Percentiles rank a stretch among this genome's conserved stretches.
Conservation (phyloP, 306 rosid genomes). For the Lathyrus sativus region DNA sequence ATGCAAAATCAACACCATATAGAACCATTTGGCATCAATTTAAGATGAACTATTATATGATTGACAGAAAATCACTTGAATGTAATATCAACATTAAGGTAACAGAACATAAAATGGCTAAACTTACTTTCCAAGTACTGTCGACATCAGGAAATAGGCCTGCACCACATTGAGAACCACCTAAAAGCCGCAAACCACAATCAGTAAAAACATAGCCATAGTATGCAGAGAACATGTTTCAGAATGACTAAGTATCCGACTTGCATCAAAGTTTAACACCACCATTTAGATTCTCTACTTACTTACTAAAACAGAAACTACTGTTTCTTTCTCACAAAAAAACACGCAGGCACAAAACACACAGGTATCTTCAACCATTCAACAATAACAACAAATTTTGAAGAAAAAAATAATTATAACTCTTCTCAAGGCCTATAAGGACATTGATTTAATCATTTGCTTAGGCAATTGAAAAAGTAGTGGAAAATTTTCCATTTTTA, state of each 20-base stretch:
- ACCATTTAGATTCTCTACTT: neutral
- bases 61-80: slow-evolving; percentile 9
- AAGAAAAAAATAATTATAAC: neutral
- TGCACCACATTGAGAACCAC: slow-evolving; percentile 65
- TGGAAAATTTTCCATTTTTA: neutral
- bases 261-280: slow-evolving; percentile 9
- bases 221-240: slow-evolving; percentile 7
- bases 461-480: neutral
- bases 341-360: slow-evolving; percentile 9
- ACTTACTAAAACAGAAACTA: slow-evolving; percentile 25
- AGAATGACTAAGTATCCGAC: slow-evolving; percentile 13
- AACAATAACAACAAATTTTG: slow-evolving; percentile 19
- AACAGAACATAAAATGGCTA: slow-evolving; percentile 31
- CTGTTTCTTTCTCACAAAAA: neutral
- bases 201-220: slow-evolving; percentile 22
- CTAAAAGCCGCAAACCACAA: slow-evolving; percentile 47
- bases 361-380: slow-evolving; percentile 15
- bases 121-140: slow-evolving; percentile 92
- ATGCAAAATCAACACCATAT: slow-evolving; percentile 18
- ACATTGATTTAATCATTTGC: slow-evolving; percentile 8
- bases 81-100: slow-evolving; percentile 17
- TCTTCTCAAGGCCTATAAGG: slow-evolving; percentile 22
- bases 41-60: slow-evolving; percentile 10
- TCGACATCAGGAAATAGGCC: slow-evolving; percentile 76
- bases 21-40: slow-evolving; percentile 16